Evolutionary conservation across 75 land plant species (phyloP), one percentile per base, ranked within the genome.

Genomic region (Picea glauca): DNA sequence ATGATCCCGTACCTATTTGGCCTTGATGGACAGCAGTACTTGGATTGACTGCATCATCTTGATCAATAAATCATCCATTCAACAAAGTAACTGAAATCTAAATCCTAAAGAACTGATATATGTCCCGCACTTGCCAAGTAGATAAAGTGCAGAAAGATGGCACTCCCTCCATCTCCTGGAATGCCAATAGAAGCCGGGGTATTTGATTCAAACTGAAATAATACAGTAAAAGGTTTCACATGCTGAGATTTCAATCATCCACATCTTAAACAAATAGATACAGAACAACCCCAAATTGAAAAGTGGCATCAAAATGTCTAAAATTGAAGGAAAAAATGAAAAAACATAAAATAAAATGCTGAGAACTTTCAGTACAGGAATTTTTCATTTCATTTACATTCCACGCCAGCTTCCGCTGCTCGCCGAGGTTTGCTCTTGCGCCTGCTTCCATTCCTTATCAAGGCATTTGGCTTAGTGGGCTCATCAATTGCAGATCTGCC

Each of bases 381-480:
- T 9, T 50, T 35, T 62, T 78, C 1, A 26, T 50, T 67, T 88
- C 80, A 88, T 58, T 83, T 81, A 85, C 92, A 90, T 64, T 83
- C 84, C 59, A 88, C 85, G 75, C 80, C 90, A 17, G 82, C 92
- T 76, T 88, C 92, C 8, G 92, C 90, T 33, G 92, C 90, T 33
- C 92, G 83, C 38, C 83, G 83, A 50, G 92, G 90, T 67, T 81
- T 90, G 82, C 75, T 88, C 83, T 90, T 90, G 46, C 92, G 74
- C 79, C 90, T 81, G 77, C 88, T 90, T 14, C 86, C 76, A 76
- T 80, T 86, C 20, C 81, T 84, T 38, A 82, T 85, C 62, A 85
- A 90, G 1, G 90, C 90, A 79, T 84, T 88, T 9, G 86, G 54
- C 76, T 85, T 87, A 4, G 77, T 73, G 56, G 80, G 46, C 23